These are phyloP conservation scores for Colletotrichum neosansevieriae DNA, from an alignment of 2,329 filamentous ascomycete genomes.

Conservation along the genomic window DNA sequence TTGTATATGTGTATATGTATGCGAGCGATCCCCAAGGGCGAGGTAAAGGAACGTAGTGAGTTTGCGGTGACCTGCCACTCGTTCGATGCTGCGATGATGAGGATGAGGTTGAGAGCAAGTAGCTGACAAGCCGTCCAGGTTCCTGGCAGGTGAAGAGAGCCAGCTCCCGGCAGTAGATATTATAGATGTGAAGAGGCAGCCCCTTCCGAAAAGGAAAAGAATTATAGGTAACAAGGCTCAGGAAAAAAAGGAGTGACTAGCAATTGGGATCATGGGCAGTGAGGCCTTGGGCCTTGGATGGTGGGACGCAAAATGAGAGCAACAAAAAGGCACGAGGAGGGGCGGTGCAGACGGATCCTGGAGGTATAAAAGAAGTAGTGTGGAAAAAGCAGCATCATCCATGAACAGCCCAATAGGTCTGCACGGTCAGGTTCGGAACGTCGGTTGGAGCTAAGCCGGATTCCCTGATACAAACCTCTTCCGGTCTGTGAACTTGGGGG, in stretches of 20 bases:
- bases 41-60: constrained; percentile 57
- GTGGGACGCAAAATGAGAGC: constrained; percentile 58
- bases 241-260: constrained; percentile 65
- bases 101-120: constrained; percentile 42
- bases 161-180: constrained; percentile 60
- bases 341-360: constrained; percentile 61
- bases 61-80: constrained; percentile 54
- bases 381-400: constrained; percentile 56
- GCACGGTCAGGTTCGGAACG: constrained; percentile 61
- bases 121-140: constrained; percentile 53
- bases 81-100: constrained; percentile 51
- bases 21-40: constrained; percentile 43
- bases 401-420: constrained; percentile 52
- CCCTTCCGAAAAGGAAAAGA: constrained; percentile 43
- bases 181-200: constrained; percentile 58
- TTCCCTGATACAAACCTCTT: constrained; percentile 60
- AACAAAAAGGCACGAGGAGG: constrained; percentile 56
- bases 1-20: constrained; percentile 28
- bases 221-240: constrained; percentile 46
- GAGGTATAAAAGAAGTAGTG: constrained; percentile 65
- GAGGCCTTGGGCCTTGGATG: constrained; percentile 51
- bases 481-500: constrained; percentile 48
- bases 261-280: constrained; percentile 53
- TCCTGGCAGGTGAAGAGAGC: constrained; percentile 62
- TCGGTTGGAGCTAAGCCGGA: constrained; percentile 65